Evolutionary conservation across 371 early-diverging fungal genomes (phyloP).

Genomic region (Batkoa obscura): DNA sequence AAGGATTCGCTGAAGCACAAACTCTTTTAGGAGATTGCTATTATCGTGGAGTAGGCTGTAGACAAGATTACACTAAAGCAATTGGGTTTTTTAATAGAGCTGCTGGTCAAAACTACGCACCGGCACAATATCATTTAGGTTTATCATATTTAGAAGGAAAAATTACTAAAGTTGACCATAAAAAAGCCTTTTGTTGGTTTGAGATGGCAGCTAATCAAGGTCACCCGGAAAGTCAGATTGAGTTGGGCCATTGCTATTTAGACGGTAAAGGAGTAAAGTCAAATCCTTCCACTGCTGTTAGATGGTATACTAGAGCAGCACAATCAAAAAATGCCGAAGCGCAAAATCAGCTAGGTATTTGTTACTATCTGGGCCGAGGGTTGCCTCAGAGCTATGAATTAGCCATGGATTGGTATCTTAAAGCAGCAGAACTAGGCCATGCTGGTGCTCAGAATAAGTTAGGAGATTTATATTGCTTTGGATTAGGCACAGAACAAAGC

Average conservation of each 20-base stretch:
- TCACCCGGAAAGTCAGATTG: conserved; percentile 40
- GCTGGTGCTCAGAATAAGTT: conserved; percentile 59
- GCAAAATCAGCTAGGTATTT: conserved; percentile 30
- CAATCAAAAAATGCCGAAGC: conserved; percentile 38
- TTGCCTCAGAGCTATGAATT: conserved; percentile 32
- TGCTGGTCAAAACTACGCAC: conserved; percentile 18
- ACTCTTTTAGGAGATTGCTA: conserved; percentile 39
- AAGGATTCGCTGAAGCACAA: conserved; percentile 33
- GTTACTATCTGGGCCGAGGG: conserved; percentile 29
- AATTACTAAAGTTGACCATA: conserved; percentile 1
- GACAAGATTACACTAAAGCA: conserved; percentile 16
- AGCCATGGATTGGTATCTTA: conserved; percentile 43
- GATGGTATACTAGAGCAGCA: conserved; percentile 36
- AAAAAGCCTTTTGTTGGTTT: conserved; percentile 8
- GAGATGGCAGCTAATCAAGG: conserved; percentile 20
- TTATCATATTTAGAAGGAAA: conserved; percentile 8
- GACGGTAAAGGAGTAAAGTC: conserved; percentile 49
- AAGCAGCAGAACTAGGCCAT: conserved; percentile 32
- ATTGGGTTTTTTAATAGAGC: conserved; percentile 17
- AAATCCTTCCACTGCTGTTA: conserved; percentile 29
- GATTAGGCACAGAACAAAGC: conserved; percentile 39
- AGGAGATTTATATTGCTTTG: conserved; percentile 65
- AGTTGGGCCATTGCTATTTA: conserved; percentile 62
- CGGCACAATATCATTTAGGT: conserved; percentile 11
- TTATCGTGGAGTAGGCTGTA: conserved; percentile 36